These are phyloP conservation scores for Lipomyces anomalus DNA, from an alignment of 805 yeast species.

Conservation along the genomic window DNA sequence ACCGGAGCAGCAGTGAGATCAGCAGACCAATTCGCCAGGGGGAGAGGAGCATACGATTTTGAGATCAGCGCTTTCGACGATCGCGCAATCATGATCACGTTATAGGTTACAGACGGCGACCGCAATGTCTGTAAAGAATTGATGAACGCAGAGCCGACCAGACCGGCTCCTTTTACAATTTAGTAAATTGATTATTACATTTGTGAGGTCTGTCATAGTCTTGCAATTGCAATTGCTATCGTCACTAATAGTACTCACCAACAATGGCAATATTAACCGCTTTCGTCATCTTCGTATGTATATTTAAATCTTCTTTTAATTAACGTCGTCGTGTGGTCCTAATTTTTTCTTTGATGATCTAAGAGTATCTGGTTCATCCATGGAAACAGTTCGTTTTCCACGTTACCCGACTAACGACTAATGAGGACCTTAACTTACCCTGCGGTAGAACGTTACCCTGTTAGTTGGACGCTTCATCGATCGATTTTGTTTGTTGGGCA, in stretches of 20 bases:
- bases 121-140: slow-evolving; percentile 44
- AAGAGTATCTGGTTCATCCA: too few relatives aligned
- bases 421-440: too few relatives aligned
- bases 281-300: slow-evolving; percentile 39
- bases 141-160: slow-evolving; percentile 88
- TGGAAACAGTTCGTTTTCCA: too few relatives aligned
- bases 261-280: slow-evolving; percentile 65
- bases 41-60: slow-evolving; percentile 64
- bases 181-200: background rate
- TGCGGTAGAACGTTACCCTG: too few relatives aligned
- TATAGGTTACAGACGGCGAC: slow-evolving; percentile 53
- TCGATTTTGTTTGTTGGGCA: too few relatives aligned
- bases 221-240: background rate
- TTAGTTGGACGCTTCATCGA: too few relatives aligned
- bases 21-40: slow-evolving; percentile 53
- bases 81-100: slow-evolving; percentile 75
- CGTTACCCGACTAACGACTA: too few relatives aligned
- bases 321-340: too few relatives aligned
- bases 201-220: background rate
- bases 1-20: slow-evolving; percentile 43
- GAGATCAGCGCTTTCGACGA: slow-evolving; percentile 65
- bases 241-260: slow-evolving; percentile 37
- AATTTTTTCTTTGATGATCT: too few relatives aligned
- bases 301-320: too few relatives aligned
- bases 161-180: slow-evolving; percentile 63